Base-by-base conservation (phyloP, 805 yeast species). In the Kockiozyma suomiensis region DNA sequence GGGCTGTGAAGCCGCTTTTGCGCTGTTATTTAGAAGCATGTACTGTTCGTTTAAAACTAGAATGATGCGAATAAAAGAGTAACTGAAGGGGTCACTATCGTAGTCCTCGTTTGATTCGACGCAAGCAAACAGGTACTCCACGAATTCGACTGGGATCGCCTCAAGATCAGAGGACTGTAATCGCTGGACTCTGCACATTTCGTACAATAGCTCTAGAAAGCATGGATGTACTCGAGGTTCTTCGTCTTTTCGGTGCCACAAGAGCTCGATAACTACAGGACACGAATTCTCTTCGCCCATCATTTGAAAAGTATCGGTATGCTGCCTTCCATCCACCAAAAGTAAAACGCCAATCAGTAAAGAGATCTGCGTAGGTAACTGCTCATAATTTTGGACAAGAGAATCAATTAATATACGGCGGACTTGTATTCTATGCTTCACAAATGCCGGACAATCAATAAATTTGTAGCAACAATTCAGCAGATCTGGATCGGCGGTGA, bases 31-130 rank as follows among this genome's bases (percentile, higher is more conserved):
- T 62, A 82, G 75, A 41, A 90, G 86, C 86, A 92, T 83, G 73
- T 84, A 92, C 73, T 92, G 97, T 71, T 92, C 97, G 73, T 92
- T 92, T 26, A 92, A 76, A 1, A 90, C 85, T 41, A 92, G 75
- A 12, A 92, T 72, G 15, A 89, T 75, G 68, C 85, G 85, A 75
- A 91, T 85, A 62, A 86, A 85, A 41, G 88, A 82, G 62, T 83
- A 84, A 69, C 85, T 86, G 63, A 78, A 79, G 50, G 84, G 80
- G 69, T 86, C 86, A 47, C 80, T 82, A 28, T 70, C 70, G 48
- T 69, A 69, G 33, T 68, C 70, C 28, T 65, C 70, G 42, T 69
- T 61, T n/a, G 60, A 61, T 8, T 80, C 80, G 21, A 86, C 70
- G 0, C 80, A 73, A 17, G 75, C 70, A 66, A 85, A 79, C 53